Evolutionary conservation across 805 yeast genomes (phyloP).

Genomic region (Yarrowia porcina): DNA sequence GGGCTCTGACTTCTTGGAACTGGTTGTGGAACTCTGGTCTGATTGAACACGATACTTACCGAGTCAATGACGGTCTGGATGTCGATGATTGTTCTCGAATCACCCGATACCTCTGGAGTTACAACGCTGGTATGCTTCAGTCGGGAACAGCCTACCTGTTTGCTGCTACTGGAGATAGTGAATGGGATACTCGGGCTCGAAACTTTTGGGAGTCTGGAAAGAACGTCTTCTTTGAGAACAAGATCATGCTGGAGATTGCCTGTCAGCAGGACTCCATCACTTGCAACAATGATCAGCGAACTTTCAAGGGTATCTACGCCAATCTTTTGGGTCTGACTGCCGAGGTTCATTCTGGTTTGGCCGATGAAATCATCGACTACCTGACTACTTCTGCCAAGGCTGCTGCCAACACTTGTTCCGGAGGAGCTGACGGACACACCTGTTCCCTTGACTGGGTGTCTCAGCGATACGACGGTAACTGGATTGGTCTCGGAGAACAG

Average conservation of each 20-base stretch:
- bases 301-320: conserved; percentile 68
- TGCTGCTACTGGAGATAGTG: conserved; percentile 55
- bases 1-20: conserved; percentile 67
- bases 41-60: conserved; percentile 41
- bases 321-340: conserved; percentile 64
- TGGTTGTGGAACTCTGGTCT: conserved; percentile 59
- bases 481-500: conserved; percentile 86
- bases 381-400: conserved; percentile 57
- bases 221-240: conserved; percentile 50
- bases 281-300: conserved; percentile 75
- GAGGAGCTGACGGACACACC: conserved; percentile 76
- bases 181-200: conserved; percentile 56
- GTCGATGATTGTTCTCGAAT: conserved; percentile 50
- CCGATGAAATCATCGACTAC: conserved; percentile 45
- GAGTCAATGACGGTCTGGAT: conserved; percentile 71
- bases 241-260: conserved; percentile 64
- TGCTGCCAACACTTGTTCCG: conserved; percentile 76
- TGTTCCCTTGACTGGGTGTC: conserved; percentile 74
- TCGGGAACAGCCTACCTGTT: conserved; percentile 68
- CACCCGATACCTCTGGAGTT: conserved; percentile 64
- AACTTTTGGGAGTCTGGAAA: conserved; percentile 45
- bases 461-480: conserved; percentile 39
- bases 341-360: conserved; percentile 54
- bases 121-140: conserved; percentile 66
- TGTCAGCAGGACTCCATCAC: conserved; percentile 52